These are phyloP conservation scores for Aspergillus coremiiformis DNA, from an alignment of 495 filamentous ascomycete species.

Conservation along the genomic window DNA sequence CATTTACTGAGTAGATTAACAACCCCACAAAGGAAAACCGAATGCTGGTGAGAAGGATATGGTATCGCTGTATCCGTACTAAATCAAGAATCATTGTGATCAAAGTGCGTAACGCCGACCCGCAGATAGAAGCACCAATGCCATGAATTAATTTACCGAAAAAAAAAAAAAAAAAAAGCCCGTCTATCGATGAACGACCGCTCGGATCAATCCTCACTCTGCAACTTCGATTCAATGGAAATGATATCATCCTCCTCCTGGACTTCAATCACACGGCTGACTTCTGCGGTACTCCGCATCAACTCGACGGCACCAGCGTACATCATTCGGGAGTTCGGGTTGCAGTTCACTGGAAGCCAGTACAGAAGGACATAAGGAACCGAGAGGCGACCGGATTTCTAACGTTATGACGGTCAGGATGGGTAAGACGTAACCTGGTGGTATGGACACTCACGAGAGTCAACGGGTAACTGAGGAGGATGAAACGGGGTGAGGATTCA, in stretches of 20 bases:
- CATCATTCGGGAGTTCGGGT: conserved; percentile 76
- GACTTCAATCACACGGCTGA: conserved; percentile 72
- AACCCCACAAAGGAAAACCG: not conserved
- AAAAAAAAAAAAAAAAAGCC: no score
- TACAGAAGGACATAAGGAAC: conserved; percentile 90
- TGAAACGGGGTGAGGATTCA: conserved; percentile 81
- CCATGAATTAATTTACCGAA: not conserved
- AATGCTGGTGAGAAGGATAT: not conserved
- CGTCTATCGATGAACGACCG: not conserved
- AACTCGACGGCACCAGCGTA: conserved; percentile 94
- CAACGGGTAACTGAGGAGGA: conserved; percentile 83
- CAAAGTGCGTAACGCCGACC: not conserved
- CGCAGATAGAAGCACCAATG: not conserved
- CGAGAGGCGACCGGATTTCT: conserved; percentile 55
- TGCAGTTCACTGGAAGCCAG: conserved; percentile 86
- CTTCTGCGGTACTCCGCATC: conserved; percentile 84
- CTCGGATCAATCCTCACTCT: conserved; percentile 29
- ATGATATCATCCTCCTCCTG: conserved; percentile 68
- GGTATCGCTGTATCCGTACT: not conserved
- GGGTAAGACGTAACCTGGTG: not conserved
- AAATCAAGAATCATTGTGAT: not conserved
- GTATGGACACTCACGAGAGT: conserved; percentile 54
- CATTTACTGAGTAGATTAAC: not conserved
- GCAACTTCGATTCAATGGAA: conserved; percentile 62
- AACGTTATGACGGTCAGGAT: not conserved